Conservation (phyloP, 305 asterid species). For the Fraxinus dipetala region DNA sequence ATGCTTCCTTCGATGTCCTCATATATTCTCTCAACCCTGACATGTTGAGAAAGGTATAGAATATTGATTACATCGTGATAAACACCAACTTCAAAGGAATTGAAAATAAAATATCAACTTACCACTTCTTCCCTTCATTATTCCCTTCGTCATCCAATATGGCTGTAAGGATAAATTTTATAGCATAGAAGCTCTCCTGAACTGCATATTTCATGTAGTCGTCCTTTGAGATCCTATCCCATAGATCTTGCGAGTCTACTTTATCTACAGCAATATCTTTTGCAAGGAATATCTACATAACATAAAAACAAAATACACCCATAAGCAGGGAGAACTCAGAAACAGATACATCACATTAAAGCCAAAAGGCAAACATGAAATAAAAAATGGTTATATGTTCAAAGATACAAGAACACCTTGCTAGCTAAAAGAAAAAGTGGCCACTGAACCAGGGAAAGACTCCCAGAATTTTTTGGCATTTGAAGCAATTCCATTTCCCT, state of each 20-base stretch:
- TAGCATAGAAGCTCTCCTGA: slow-evolving; percentile 70
- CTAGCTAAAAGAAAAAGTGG: slow-evolving; percentile 93
- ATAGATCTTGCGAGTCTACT: slow-evolving; percentile 80
- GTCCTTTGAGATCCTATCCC: slow-evolving; percentile 91
- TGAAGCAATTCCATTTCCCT: slow-evolving; percentile 94
- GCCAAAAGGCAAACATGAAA: slow-evolving; percentile 13
- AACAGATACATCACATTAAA: slow-evolving; percentile 16
- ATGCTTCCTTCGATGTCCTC: slow-evolving; percentile 60
- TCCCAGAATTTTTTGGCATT: slow-evolving; percentile 79
- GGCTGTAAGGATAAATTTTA: slow-evolving; percentile 63
- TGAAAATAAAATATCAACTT: slow-evolving; percentile 19
- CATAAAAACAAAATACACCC: background rate
- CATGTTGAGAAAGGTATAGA: slow-evolving; percentile 28
- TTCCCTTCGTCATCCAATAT: slow-evolving; percentile 76
- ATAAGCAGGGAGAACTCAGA: slow-evolving; percentile 14
- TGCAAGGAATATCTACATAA: slow-evolving; percentile 73
- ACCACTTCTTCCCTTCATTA: slow-evolving; percentile 89
- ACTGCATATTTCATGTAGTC: slow-evolving; percentile 97
- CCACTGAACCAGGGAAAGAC: slow-evolving; percentile 82
- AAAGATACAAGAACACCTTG: slow-evolving; percentile 56
- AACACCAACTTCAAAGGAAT: slow-evolving; percentile 18
- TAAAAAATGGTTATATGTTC: slow-evolving; percentile 12
- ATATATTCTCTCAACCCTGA: slow-evolving; percentile 85
- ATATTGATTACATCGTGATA: slow-evolving; percentile 21
- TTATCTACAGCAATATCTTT: slow-evolving; percentile 85